Evolutionary conservation across 306 rosid genomes (phyloP), one percentile per base, ranked within the genome.

Genomic region (Arachis stenosperma): DNA sequence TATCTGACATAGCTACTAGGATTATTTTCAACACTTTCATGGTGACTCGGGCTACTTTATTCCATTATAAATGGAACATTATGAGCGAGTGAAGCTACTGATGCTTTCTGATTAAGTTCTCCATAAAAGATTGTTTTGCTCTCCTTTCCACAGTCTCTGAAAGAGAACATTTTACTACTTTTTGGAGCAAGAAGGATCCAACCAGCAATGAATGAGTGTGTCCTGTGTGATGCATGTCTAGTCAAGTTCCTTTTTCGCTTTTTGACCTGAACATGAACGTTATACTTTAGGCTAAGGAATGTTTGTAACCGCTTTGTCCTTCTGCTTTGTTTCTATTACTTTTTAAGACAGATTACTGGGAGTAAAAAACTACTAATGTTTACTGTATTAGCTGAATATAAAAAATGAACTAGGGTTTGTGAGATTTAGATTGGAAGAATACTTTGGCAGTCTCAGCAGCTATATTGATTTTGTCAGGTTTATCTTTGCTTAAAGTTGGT

Each of bases 401-500:
- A 48, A 27, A 69, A 48, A 27, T 70, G 46, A 77, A 41, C 47
- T 69, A 66, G 48, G 48, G 22, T 70, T 42, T 55, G 37, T 57
- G 57, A 79, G 52, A 50, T 27, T 55, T 54, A 6, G 55, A 66
- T 65, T 76, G 14, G 43, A 13, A 37, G 75, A 47, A 10, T 33
- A 67, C 61, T 36, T 76, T 64, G 64, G n/a, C 53, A 76, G 65
- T 65, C 67, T 77, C 67, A 69, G 12, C 40, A 8, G 22, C 58
- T 71, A 29, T 57, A 69, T 76, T 81, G 71, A 73, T 77, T 75
- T 65, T 70, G 71, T 73, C 83, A 95, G 99, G 99, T 77, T 13
- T 89, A 72, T 81, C 90, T 74, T 78, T 91, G 85, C 97, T 95
- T 67, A 95, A 90, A 87, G 86, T 90, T 82, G 98, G 97, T 64